Evolutionary conservation across 2,329 filamentous ascomycete genomes (phyloP), one percentile per base, ranked within the genome.

Genomic region (Penicillium sp.): DNA sequence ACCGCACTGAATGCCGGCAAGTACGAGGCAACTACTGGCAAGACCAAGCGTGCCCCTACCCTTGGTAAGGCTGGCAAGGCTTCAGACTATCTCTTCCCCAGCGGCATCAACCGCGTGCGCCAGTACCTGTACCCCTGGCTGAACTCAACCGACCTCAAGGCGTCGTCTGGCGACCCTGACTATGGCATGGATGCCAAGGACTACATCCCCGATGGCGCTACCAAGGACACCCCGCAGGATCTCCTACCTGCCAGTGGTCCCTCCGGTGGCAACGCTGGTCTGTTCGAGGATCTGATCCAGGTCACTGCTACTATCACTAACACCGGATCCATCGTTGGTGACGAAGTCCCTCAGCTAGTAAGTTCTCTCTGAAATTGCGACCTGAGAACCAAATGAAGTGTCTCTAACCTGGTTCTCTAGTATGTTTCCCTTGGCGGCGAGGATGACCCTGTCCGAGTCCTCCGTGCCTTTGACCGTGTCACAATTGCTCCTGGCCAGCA

Each of bases 401-500:
- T 19, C 19, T 24, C 58, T 63, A 58, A 65, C 35, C 9, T 39
- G n/a, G 54, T 4, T 36, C 43, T 55, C 35, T 49, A 75, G 69
- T 94, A 98, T 75, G 69, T 98, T 55, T 87, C 84, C 33, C 89
- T 96, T 2, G 94, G 93, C 51, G 92, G 91, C 0, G 83, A 89
- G 0, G 83, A 88, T 39, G 90, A 97, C 70, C 82, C 86, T 9
- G 79, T 79, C 57, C 77, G 84, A 43, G 83, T 84, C 2, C 86
- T 98, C 14, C 88, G 94, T 61, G 88, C 88, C 46, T 98, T 97
- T 69, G 90, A 96, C 59, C 86, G 91, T 49, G 75, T 96, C 59
- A 82, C 81, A 51, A 87, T 97, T 62, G 80, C 84, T 4, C 83
- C 91, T 0, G 91, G 91, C n/a, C 74, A 86, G 74, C 86, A 83